Evolutionary conservation across 257 asterid species (phyloP).

Genomic region (Nicotiana tomentosiformis): DNA sequence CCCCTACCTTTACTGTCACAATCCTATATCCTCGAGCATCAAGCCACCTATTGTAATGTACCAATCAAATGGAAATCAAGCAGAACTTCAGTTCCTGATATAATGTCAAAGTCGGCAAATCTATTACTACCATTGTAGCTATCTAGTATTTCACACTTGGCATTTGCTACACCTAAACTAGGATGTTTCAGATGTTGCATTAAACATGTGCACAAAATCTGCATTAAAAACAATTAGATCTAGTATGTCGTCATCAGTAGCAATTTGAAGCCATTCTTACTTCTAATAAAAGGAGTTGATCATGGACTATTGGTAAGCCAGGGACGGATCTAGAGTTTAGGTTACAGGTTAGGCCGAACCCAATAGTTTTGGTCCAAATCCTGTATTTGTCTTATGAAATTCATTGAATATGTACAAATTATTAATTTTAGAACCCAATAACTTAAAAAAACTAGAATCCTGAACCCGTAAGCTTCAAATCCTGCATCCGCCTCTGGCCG

Average conservation of each 20-base stretch:
- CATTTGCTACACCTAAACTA: background rate
- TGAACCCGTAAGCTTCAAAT: too few species aligned
- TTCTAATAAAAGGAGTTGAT: background rate
- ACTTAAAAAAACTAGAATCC: too few species aligned
- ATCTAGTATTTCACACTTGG: background rate
- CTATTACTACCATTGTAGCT: background rate
- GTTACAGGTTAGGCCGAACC: too few species aligned
- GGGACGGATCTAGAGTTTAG: too few species aligned
- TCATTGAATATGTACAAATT: too few species aligned
- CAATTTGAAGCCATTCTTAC: background rate
- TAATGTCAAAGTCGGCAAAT: background rate
- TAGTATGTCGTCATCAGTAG: background rate
- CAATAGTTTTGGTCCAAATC: too few species aligned
- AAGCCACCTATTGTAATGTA: background rate
- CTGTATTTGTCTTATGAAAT: too few species aligned
- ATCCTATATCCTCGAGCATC: background rate
- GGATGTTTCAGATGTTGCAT: background rate
- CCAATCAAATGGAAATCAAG: background rate
- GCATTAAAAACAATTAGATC: background rate
- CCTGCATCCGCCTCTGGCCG: background rate
- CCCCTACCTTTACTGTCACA: background rate
- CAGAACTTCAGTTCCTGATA: background rate
- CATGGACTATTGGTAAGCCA: background rate
- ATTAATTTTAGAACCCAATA: too few species aligned
- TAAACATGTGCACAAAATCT: background rate